Evolutionary conservation across 2,329 filamentous ascomycete genomes (phyloP), one percentile per base, ranked within the genome.

Genomic region (Trichoderma simmonsii): DNA sequence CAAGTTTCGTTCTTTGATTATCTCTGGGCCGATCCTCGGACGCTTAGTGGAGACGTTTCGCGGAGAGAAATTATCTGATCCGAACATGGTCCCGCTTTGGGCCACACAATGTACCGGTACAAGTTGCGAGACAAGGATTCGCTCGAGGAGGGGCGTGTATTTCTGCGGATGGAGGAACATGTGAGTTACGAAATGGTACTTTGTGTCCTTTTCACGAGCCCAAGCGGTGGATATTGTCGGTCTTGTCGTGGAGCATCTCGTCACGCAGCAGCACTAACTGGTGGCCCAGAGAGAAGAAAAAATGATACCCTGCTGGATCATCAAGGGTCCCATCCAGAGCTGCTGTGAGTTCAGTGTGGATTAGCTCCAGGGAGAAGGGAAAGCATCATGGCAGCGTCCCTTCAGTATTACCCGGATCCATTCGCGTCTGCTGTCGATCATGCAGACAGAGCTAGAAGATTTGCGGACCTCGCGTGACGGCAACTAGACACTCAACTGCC

Each of bases 31-130:
- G 68, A 64, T 71, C 28, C 48, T 71, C 68, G 68, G 68, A 71
- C 48, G 60, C 59, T 9, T 14, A 24, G 67, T 70, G 67, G 67
- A 51, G 67, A 61, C 15, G 57, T 36, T 28, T 36, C 59, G 71
- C 74, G 73, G 72, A 74, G 71, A 71, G 76, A 74, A 77, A 78
- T 81, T 81, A 81, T 81, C 80, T 80, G 80, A 81, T 81, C 80
- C 79, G 77, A 78, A 56, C 32, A 60, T 24, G 43, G 75, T 72
- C 73, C 74, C 71, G 69, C 73, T 60, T 62, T 28, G 59, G 63
- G 61, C 32, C 61, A 21, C 43, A 51, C 43, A 51, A 51, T 39
- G 70, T 74, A 74, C 32, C 34, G 59, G 68, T 57, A 64, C 68
- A 71, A 63, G 63, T 1, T 36, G 63, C 48, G 5, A 54, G 62